Base-by-base conservation (phyloP, 352 stramenopile species). In the Phytopythium oedochilum region DNA sequence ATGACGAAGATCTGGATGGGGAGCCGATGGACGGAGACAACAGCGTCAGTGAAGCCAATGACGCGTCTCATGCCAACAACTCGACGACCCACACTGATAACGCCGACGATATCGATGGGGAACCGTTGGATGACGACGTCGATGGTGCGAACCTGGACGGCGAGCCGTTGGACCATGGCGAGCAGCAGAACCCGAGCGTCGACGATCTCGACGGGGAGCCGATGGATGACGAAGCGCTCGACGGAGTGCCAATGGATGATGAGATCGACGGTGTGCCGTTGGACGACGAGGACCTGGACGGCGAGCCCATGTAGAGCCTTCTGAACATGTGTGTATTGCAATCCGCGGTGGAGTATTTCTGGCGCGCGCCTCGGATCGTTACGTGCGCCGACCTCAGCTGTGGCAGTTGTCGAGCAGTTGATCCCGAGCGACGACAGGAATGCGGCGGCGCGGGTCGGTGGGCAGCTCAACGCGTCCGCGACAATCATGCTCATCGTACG, bases 261-360 rank as follows among this genome's bases (percentile, higher is more conserved):
- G 64, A 75, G 28, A 46, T 79, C 26, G 71, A 83, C 56, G 73
- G 73, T 10, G 60, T 56, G 55, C 70, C 70, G 28, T 52, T 83
- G 47, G 67, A 74, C 26, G 73, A 73, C 31, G 72, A 71, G 3
- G 69, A 76, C 56, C 55, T 85, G 25, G 71, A 82, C 23, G 75
- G 70, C 2, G 57, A 70, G 34, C 63, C 56, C 12, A 45, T 78
- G 11, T 68, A 65, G 43, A 35, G 29, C 11, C 32, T 17, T 12
- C 15, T 47, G 42, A 48, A 32, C 12, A 10, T 22, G 15, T 12
- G n/a, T 32, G 22, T 50, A 25, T 5, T 32, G 29, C 29, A 32
- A 32, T 32, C 29, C 29, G 29, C 5, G 29, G 5, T 32, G 5
- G 29, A 32, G 29, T 32, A 32, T 32, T 32, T 32, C 29, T 32